Evolutionary conservation across 495 filamentous ascomycete species (phyloP).

Genomic region (Talaromyces liani): DNA sequence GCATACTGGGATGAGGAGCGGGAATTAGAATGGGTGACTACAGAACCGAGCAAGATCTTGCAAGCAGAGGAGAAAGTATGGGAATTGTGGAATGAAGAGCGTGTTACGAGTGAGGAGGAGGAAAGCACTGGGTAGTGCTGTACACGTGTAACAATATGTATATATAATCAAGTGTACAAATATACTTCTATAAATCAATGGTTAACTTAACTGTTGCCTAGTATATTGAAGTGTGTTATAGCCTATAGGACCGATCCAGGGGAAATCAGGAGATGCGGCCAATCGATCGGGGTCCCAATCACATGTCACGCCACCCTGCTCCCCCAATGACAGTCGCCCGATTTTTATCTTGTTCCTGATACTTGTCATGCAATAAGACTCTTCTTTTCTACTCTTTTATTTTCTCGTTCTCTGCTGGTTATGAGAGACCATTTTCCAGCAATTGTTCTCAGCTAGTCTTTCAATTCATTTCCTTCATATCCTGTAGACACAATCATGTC

Average conservation of each 20-base stretch:
- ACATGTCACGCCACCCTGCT: conserved; percentile 33
- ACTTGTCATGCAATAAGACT: conserved; percentile 2
- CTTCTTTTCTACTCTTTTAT: not conserved
- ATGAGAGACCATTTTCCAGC: conserved; percentile 6
- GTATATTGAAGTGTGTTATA: too few species aligned
- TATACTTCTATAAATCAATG: too few species aligned
- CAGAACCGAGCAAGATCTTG: conserved; percentile 13
- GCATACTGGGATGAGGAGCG: conserved; percentile 25
- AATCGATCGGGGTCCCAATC: conserved; percentile 15
- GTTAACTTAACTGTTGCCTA: too few species aligned
- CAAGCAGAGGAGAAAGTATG: conserved; percentile 7
- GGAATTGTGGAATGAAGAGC: conserved; percentile 13
- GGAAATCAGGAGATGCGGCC: conserved; percentile 4
- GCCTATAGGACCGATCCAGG: not conserved
- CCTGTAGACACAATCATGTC: not conserved
- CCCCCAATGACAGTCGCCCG: not conserved
- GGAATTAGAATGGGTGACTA: conserved; percentile 17
- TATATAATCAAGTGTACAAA: not conserved
- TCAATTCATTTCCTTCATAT: not conserved
- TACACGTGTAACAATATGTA: conserved; percentile 2
- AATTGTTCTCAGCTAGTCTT: not conserved
- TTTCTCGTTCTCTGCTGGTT: not conserved
- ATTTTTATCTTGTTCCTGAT: not conserved
- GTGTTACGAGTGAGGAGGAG: not conserved
- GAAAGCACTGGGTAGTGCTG: not conserved